Evolutionary conservation across 2,329 filamentous ascomycete species (phyloP).

Genomic region (Neurospora sp.): DNA sequence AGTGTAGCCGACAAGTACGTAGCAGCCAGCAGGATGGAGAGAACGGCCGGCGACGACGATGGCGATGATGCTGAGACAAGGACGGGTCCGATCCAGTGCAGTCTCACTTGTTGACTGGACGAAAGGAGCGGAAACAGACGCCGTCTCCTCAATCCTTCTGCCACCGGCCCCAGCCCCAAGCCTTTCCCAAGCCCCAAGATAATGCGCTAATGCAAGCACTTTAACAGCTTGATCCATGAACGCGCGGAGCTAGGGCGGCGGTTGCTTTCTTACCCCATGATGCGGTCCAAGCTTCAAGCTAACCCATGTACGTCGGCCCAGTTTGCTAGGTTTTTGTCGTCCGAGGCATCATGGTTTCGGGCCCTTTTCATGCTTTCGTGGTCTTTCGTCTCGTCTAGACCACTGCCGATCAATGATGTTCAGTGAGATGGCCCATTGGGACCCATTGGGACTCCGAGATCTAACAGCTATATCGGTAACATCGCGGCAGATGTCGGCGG

Average conservation of each 20-base stretch:
- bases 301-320: background rate
- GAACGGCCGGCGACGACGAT: background rate
- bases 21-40: background rate
- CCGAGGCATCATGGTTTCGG: background rate
- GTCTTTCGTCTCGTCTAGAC: background rate
- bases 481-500: background rate
- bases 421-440: background rate
- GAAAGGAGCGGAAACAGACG: background rate
- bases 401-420: background rate
- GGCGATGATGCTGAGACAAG: background rate
- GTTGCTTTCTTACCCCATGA: background rate
- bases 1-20: background rate
- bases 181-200: background rate
- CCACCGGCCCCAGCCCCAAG: background rate
- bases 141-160: background rate
- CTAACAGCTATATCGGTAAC: background rate
- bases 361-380: background rate
- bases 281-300: background rate
- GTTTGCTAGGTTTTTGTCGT: background rate
- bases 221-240: slow-evolving; percentile 2
- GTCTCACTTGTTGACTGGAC: background rate
- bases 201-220: slow-evolving; percentile 15
- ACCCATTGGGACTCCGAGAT: background rate
- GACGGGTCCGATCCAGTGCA: background rate
- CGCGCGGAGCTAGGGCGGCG: background rate